Evolutionary conservation across 805 yeast species (phyloP), one percentile per base, ranked within the genome.

Genomic region (Candida gorgasii): DNA sequence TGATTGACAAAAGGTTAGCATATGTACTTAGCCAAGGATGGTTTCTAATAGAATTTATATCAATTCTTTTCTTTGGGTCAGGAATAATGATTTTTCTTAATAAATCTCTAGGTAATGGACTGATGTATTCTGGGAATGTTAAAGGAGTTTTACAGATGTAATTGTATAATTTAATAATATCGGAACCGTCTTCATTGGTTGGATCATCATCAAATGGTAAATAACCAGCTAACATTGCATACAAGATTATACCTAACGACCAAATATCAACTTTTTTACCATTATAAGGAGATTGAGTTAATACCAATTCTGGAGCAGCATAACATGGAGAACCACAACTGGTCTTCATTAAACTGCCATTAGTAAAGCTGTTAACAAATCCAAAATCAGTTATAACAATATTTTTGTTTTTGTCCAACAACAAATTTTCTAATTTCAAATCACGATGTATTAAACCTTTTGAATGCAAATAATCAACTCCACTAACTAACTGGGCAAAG

Each of bases 201-300:
- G 96, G 93, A 62, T 93, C 99, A 63, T 93, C 99, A 59, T 93
- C 99, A 72, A 89, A 93, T 1, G 99, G 99, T 47, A 93, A 73
- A 63, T 93, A 93, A 1, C 99, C 99, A 0, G 98, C 92, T 37
- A 93, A 72, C 96, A 93, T 93, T 8, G 98, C 97, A 59, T 89
- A 93, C 32, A 93, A 67, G 41, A 93, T 93, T 20, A 93, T 90
- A 46, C 99, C 99, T 55, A 96, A 81, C 0, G 97, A 88, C 99
- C 99, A 93, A 32, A 90, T 85, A 65, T 93, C 99, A 23, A 89
- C 97, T 63, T 89, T 89, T 48, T 89, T 78, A 16, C 96, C 97
- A 52, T 86, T 89, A 60, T 93, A 93, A 12, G 95, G 89, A 41
- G 82, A 78, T 49, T 82, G 87, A 9, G 92, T 84, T 22, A 89